phyloP scores from a whole-genome alignment of 306 rosid genomes.

The Sesbania bispinosa region DNA sequence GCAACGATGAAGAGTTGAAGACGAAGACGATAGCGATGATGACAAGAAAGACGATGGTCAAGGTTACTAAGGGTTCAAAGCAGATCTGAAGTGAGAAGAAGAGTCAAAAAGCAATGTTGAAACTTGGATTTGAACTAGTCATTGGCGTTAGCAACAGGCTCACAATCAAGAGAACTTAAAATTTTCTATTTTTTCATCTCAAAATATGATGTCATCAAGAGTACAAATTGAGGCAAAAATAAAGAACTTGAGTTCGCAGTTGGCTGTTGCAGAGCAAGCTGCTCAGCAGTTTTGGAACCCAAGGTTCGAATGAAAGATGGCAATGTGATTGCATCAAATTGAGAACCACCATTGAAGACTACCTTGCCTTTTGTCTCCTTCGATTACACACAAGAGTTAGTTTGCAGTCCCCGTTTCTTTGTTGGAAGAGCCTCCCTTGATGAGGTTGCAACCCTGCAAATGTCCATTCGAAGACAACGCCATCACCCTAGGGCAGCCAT shows the following conservation, averaged over 20 bases:
- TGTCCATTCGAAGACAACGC: too few relatives aligned
- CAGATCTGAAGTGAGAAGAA: constrained; percentile 99
- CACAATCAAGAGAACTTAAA: constrained; percentile 85
- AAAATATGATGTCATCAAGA: constrained; percentile 89
- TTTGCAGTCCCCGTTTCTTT: too few relatives aligned
- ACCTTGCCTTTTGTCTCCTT: too few relatives aligned
- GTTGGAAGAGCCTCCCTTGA: too few relatives aligned
- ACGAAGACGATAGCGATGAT: constrained; percentile 55
- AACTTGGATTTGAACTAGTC: constrained; percentile 86
- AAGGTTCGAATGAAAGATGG: too few relatives aligned
- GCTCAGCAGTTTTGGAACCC: constrained; percentile 92
- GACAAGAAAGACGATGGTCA: constrained; percentile 57
- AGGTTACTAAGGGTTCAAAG: constrained; percentile 79
- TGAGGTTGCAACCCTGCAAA: too few relatives aligned
- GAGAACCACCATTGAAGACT: too few relatives aligned
- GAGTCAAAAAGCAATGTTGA: constrained; percentile 95
- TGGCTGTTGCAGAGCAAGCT: constrained; percentile 81
- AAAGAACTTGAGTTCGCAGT: constrained; percentile 87
- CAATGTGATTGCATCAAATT: too few relatives aligned
- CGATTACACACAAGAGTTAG: too few relatives aligned
- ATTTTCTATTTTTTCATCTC: constrained; percentile 80
- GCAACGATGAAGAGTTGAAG: constrained; percentile 54
- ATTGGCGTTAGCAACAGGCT: constrained; percentile 89
- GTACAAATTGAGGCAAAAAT: constrained; percentile 90
- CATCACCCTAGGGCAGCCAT: too few relatives aligned